Evolutionary conservation across 2,329 filamentous ascomycete species (phyloP), one percentile per base, ranked within the genome.

Genomic region (Colletotrichum plurivorum): DNA sequence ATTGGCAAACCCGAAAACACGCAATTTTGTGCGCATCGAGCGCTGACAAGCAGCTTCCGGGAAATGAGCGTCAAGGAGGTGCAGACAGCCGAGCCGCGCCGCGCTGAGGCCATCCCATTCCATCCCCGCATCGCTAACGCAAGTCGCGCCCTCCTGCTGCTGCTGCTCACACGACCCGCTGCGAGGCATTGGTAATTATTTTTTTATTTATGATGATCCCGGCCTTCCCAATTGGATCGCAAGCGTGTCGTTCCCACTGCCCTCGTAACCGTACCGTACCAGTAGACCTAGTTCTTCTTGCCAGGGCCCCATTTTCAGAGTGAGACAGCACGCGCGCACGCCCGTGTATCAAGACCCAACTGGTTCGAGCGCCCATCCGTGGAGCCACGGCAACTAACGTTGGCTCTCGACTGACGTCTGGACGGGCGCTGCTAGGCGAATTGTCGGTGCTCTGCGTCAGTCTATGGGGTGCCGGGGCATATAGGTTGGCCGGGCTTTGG

Each of bases 81-180:
- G 31, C 41, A 55, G 61, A 55, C 56, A 45, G 45, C 41, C 61
- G 46, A 60, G 56, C 49, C 43, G 53, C 41, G 48, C 41, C 27
- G 48, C 39, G 53, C 54, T 64, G 15, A 59, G 41, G 27, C 48
- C 60, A 45, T 36, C 59, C 41, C 48, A 60, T 61, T 67, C 45
- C 63, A 54, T 45, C 67, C 56, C 67, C 63, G 55, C 62, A 67
- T 69, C 55, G 51, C 67, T 69, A 67, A 69, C 49, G 54, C 67
- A 69, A 55, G 67, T 69, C 67, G 67, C 67, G 67, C 56, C 61
- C 51, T 10, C 31, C 31, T 36, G 31, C 31, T 36, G 31, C 31
- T 36, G 27, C 66, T 59, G 41, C 66, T 59, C 55, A 52, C 20
- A 69, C 61, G 56, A 66, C 62, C 67, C 63, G 67, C 67, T 36